Base-by-base conservation (phyloP, 192 early-diverging fungal species). In the Coemansia sp. region DNA sequence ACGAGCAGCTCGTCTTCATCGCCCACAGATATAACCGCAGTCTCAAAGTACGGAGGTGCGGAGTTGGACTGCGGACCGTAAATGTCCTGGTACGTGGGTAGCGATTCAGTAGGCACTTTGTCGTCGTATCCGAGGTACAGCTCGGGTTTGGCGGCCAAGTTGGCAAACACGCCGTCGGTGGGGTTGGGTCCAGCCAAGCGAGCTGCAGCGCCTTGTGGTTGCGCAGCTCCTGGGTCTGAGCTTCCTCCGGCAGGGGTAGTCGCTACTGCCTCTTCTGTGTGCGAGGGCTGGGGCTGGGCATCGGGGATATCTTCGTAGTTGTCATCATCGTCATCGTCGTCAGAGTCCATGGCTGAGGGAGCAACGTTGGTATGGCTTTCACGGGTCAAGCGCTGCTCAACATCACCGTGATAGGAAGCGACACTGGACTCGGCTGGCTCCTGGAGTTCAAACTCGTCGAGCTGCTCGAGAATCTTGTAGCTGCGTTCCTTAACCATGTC, bases 1-100 rank as follows among this genome's bases (percentile, higher is more conserved):
- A 98, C 90, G 8, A 96, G 78, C 5, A 98, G 78, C 73, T 95
- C 90, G 55, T 94, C 96, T 44, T 93, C 93, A 71, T 92, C 89
- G 13, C 89, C 89, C 38, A 90, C 86, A 11, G 89, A 82, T 64
- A 93, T 87, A 10, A 92, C 86, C 12, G 93, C 91, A 0, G 93
- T 92, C 78, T 93, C 90, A 78, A 89, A 88, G 75, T 95, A 94
- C 15, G 89, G 86, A 22, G 94, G 92, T 7, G 91, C 78, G 1
- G 61, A 61, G 20, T 67, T 62, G 5, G 82, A 79, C 58, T 88
- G 82, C 74, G 95, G 92, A 31, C 84, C 83, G 34, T 91, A 90
- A 15, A 91, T 93, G 47, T 92, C 89, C 58, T 91, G 88, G 83
- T 98, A 98, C 12, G 84, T 86, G 15, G 80, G 78, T 38, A 87